These are phyloP conservation scores for Colletotrichum phormii DNA, from an alignment of 2,329 filamentous ascomycete genomes.

Conservation along the genomic window DNA sequence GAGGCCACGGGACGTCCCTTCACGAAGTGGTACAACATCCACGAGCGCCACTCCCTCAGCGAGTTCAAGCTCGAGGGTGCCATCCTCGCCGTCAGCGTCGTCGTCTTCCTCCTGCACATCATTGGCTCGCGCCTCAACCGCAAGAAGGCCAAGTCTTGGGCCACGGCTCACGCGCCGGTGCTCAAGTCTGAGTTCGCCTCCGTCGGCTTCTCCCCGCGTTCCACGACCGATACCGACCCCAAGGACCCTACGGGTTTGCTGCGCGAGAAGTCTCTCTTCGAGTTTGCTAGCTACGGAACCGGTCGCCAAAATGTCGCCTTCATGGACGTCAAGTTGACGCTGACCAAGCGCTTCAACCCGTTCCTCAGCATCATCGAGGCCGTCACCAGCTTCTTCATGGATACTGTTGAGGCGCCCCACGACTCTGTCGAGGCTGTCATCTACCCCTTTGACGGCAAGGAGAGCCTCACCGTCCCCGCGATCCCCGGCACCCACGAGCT, in stretches of 20 bases:
- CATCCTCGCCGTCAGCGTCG: slow-evolving; percentile 78
- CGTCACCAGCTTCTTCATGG: slow-evolving; percentile 80
- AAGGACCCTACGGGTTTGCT: slow-evolving; percentile 62
- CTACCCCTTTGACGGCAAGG: slow-evolving; percentile 93
- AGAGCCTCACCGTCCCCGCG: slow-evolving; percentile 79
- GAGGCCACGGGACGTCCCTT: slow-evolving; percentile 72
- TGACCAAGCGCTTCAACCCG: slow-evolving; percentile 91
- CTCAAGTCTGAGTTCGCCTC: slow-evolving; percentile 86
- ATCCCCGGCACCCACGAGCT: slow-evolving; percentile 70
- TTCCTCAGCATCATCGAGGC: slow-evolving; percentile 71
- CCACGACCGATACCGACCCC: slow-evolving; percentile 59
- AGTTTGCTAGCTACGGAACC: slow-evolving; percentile 89
- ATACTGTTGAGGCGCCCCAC: slow-evolving; percentile 74
- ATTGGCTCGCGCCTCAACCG: slow-evolving; percentile 86
- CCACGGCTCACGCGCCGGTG: slow-evolving; percentile 76
- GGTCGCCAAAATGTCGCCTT: slow-evolving; percentile 95
- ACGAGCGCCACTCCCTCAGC: slow-evolving; percentile 84
- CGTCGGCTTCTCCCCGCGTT: slow-evolving; percentile 80
- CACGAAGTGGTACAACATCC: slow-evolving; percentile 96
- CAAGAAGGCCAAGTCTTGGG: slow-evolving; percentile 83
- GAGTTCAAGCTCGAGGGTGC: slow-evolving; percentile 92
- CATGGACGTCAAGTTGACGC: slow-evolving; percentile 83
- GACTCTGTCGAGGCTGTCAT: slow-evolving; percentile 82
- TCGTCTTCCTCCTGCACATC: slow-evolving; percentile 83
- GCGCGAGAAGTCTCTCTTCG: slow-evolving; percentile 88